Evolutionary conservation across 2,329 filamentous ascomycete species (phyloP).

Genomic region (Madurella fahalii): DNA sequence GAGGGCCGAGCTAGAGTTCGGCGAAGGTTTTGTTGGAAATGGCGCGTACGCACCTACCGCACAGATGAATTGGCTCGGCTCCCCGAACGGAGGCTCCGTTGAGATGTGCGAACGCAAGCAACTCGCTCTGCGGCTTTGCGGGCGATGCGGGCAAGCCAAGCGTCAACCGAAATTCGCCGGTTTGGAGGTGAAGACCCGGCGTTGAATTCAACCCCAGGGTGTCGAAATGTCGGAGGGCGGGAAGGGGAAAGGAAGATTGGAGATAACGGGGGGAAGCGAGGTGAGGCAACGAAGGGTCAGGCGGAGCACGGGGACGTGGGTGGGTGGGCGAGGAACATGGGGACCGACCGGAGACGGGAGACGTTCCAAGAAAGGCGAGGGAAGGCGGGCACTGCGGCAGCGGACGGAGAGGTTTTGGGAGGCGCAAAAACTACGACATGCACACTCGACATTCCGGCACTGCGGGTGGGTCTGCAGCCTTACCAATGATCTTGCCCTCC

Average conservation of each 20-base stretch:
- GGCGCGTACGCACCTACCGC: conserved; percentile 2
- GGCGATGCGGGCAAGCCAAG: conserved; percentile 2
- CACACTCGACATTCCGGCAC: conserved; percentile 14
- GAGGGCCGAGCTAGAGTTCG: not conserved
- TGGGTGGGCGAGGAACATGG: conserved; percentile 18
- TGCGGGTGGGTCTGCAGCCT: conserved; percentile 14
- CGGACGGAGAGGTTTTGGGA: conserved; percentile 23
- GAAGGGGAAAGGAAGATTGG: not conserved
- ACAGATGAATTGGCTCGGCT: not conserved
- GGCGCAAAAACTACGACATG: conserved; percentile 20
- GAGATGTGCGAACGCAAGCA: not conserved
- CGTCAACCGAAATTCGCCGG: conserved; percentile 1
- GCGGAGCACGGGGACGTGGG: conserved; percentile 22
- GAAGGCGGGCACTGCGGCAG: conserved; percentile 23
- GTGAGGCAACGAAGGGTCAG: conserved; percentile 19
- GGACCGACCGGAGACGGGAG: conserved; percentile 21
- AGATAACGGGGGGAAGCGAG: conserved; percentile 3
- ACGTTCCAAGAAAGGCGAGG: conserved; percentile 17
- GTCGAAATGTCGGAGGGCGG: no score
- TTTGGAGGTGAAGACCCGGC: not conserved
- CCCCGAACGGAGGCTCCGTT: not conserved
- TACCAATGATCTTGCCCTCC: no score
- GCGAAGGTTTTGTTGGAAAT: not conserved
- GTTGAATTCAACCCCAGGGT: not conserved
- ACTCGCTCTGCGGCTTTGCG: not conserved